phyloP scores from a whole-genome alignment of 768 basidiomycete genomes.

The Lactifluus volemus region DNA sequence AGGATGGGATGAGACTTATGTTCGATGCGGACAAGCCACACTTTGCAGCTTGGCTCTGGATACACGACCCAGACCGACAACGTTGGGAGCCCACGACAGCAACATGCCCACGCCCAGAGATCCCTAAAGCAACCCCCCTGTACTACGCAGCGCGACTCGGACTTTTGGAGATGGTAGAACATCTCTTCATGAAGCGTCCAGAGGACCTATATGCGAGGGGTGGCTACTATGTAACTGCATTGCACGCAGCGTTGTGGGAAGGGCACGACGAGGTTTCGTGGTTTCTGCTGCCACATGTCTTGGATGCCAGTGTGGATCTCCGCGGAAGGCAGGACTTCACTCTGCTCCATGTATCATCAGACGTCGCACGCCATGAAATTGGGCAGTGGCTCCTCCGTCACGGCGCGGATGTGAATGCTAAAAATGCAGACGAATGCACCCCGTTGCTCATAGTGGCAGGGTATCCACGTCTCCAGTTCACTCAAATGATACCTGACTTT shows the following conservation, averaged over 20 bases:
- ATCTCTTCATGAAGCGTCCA: background rate
- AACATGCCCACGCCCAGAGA: no score
- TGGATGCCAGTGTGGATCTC: background rate
- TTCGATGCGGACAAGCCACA: constrained; percentile 1
- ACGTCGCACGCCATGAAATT: background rate
- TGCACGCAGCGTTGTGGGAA: background rate
- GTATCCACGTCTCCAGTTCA: background rate
- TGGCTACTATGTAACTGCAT: background rate
- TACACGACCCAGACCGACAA: background rate
- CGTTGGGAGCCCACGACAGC: background rate
- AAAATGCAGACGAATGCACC: background rate
- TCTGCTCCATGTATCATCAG: background rate
- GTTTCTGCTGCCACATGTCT: background rate
- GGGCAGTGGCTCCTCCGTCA: background rate
- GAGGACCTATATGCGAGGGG: background rate
- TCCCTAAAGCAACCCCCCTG: background rate
- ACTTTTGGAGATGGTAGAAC: background rate
- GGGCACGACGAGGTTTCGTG: background rate
- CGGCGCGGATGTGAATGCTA: background rate
- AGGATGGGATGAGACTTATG: background rate
- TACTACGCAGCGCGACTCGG: background rate
- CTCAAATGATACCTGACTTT: background rate
- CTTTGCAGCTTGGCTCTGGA: background rate
- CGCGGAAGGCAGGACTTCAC: background rate
- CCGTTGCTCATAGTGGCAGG: background rate